Conservation (phyloP, 768 basidiomycete species). For the Russula lepida region DNA sequence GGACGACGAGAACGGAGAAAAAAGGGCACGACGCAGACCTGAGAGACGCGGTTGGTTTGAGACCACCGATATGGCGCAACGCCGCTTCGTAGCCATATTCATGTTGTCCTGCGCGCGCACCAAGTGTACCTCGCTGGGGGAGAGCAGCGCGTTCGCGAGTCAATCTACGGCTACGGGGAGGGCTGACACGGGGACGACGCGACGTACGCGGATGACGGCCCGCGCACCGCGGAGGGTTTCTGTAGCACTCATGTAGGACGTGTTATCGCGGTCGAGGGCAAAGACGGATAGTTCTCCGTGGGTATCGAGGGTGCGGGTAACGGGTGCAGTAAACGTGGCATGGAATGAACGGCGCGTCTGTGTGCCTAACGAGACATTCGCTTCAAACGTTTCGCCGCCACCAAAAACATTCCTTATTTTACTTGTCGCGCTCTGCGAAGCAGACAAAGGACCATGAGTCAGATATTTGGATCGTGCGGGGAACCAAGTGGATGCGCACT, state of each 20-base stretch:
- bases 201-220: constrained; percentile 69
- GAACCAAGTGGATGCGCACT: constrained; percentile 41
- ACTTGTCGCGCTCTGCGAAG: constrained; percentile 59
- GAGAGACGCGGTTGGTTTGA: constrained; percentile 71
- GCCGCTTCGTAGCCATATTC: constrained; percentile 82
- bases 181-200: constrained; percentile 18
- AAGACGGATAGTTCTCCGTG: constrained; percentile 64
- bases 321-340: constrained; percentile 53
- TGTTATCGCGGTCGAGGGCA: constrained; percentile 71
- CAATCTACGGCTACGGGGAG: constrained; percentile 1
- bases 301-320: constrained; percentile 53
- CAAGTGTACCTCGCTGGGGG: constrained; percentile 8
- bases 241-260: constrained; percentile 63
- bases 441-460: constrained; percentile 13
- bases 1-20: too few relatives aligned
- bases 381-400: constrained; percentile 82
- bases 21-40: constrained; percentile 42
- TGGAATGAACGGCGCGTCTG: constrained; percentile 80
- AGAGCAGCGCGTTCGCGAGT: background rate
- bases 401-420: constrained; percentile 85
- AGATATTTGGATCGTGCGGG: background rate
- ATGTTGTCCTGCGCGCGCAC: constrained; percentile 39
- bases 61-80: constrained; percentile 60
- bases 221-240: constrained; percentile 58
- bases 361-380: constrained; percentile 76